Evolutionary conservation across 192 early-diverging fungal species (phyloP), one percentile per base, ranked within the genome.

Genomic region (Coemansia sp.): DNA sequence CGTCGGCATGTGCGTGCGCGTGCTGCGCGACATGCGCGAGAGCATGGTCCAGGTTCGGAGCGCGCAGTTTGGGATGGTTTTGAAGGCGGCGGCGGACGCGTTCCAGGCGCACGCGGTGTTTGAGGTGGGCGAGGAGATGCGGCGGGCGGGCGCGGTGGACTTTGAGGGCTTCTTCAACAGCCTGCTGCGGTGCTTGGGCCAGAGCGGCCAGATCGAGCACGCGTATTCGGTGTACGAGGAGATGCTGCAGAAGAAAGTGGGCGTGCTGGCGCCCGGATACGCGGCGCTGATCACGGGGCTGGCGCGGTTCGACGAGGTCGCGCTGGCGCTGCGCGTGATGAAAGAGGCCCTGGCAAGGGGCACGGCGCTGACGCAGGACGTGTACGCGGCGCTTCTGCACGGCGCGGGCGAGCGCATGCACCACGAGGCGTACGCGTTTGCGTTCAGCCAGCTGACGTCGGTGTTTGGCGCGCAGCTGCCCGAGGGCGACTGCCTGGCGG

Each of bases 111-210:
- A 0, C 6, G 66, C 30, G 12, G 29, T 79, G 3, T 67, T 50
- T 5, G 56, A 8, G 0, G 49, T 77, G 1, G 65, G 54, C 42
- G 68, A 62, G 52, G 65, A 79, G 33, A 72, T 72, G 76, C 62
- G 35, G 28, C 30, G 33, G 5, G 65, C 66, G 11, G 59, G 66
- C 5, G 58, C 61, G 8, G 42, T 22, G n/a, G 56, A 52, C 51
- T 53, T 60, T 29, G 47, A 11, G 33, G 33, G 35, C 33, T 62
- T 56, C 45, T 60, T 54, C 65, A 71, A 64, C 46, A 31, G 22
- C 9, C 51, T 79, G 23, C 19, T 79, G 10, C 29, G 21, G 4
- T 40, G 55, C 7, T 54, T 79, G 42, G 58, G 48, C 2, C 46
- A 19, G 0, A 12, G 29, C 21, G 49, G 54, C 0, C 58, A 65